phyloP scores from a whole-genome alignment of 108 stramenopile genomes.

The Discostella stelligeroides region DNA sequence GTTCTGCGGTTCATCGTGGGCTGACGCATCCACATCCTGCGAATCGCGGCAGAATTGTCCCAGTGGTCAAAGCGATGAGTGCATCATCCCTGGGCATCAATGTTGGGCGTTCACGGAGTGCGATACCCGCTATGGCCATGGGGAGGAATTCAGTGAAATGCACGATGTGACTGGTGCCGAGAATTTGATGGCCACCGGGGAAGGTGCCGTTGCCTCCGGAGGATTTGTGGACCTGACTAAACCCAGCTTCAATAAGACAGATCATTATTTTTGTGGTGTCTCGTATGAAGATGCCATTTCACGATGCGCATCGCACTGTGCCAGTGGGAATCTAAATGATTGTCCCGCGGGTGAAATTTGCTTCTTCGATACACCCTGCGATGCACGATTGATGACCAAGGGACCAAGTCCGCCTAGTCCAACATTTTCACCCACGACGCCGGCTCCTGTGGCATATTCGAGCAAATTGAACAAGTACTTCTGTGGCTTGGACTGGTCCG shows the following conservation, averaged over 20 bases:
- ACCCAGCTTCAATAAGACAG: constrained; percentile 35
- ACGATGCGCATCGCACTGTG: constrained; percentile 40
- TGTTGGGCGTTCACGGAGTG: constrained; percentile 56
- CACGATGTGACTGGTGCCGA: constrained; percentile 32
- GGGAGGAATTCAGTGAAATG: constrained; percentile 37
- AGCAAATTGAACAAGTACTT: constrained; percentile 50
- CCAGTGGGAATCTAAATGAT: constrained; percentile 45
- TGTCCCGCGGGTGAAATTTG: constrained; percentile 53
- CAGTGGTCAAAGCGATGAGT: constrained; percentile 41
- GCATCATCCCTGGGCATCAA: constrained; percentile 46
- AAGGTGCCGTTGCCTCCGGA: constrained; percentile 34
- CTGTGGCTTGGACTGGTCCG: constrained; percentile 48
- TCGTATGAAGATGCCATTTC: constrained; percentile 42
- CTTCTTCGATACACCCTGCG: constrained; percentile 49
- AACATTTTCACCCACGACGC: constrained; percentile 38
- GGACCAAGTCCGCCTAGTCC: constrained; percentile 38
- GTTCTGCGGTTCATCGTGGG: constrained; percentile 48
- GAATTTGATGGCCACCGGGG: constrained; percentile 34
- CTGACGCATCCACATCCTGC: constrained; percentile 47
- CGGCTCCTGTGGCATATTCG: constrained; percentile 32
- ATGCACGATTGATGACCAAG: constrained; percentile 40
- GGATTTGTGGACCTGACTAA: constrained; percentile 47
- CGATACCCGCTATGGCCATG: constrained; percentile 42
- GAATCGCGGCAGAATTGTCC: constrained; percentile 41
- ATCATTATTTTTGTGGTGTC: constrained; percentile 50